Percentiles rank a stretch among this genome's conserved stretches.
These are phyloP conservation scores for Carex myosuroides DNA, from an alignment of 176 grass and related monocot genomes.

Conservation along the genomic window DNA sequence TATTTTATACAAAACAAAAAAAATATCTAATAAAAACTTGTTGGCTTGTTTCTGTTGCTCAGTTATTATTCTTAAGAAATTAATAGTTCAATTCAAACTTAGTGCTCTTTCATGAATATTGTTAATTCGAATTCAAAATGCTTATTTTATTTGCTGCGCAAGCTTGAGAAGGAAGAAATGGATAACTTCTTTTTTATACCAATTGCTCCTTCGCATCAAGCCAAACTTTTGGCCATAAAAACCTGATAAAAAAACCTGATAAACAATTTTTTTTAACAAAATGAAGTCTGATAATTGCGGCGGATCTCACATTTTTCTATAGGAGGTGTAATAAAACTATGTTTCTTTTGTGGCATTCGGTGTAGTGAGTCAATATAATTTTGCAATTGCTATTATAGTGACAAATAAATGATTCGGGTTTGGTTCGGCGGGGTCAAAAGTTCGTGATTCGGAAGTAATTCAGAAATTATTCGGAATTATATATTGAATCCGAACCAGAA, in stretches of 20 bases:
- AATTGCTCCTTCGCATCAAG: background rate
- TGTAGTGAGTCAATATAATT: background rate
- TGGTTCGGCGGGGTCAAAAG: too few species aligned
- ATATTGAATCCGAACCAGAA: too few species aligned
- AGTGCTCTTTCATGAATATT: background rate
- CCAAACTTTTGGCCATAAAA: background rate
- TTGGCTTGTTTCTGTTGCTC: background rate
- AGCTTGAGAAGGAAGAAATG: background rate
- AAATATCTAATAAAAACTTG: background rate
- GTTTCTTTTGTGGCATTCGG: background rate
- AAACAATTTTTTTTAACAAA: background rate
- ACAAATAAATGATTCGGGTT: too few species aligned
- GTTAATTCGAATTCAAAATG: background rate
- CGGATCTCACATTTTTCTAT: background rate
- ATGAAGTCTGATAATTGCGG: background rate
- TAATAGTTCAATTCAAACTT: background rate
- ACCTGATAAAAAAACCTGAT: background rate
- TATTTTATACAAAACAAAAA: background rate
- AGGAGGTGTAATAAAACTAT: background rate
- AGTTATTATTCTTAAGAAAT: background rate
- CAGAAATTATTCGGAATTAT: too few species aligned
- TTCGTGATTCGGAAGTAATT: too few species aligned
- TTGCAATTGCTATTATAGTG: too few species aligned
- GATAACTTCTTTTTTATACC: background rate
- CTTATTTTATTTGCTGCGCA: background rate